Percentiles rank a stretch among this genome's conserved stretches.
phyloP scores from a whole-genome alignment of 2,329 filamentous ascomycete species.

The Gremmenia infestans region DNA sequence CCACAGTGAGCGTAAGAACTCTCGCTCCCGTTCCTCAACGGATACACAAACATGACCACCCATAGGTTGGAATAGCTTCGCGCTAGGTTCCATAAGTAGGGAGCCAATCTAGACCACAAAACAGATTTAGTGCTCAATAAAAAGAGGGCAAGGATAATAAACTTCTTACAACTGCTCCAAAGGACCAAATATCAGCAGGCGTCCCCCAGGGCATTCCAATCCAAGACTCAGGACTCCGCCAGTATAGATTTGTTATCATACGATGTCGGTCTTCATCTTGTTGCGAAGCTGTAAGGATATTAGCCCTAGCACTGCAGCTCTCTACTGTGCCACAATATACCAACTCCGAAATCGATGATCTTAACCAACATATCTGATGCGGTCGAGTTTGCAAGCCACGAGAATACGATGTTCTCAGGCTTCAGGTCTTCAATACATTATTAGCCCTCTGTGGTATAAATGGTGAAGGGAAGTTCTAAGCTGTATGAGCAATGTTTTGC shows the following conservation, averaged over 20 bases:
- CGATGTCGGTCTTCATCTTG: constrained; percentile 1
- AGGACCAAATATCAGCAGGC: constrained; percentile 10
- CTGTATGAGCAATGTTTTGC: constrained; percentile 8
- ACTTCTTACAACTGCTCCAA: constrained; percentile 11
- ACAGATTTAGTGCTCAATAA: constrained; percentile 1
- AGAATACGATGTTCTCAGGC: constrained; percentile 9
- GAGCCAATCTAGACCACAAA: constrained; percentile 7
- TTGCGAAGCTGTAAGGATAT: constrained; percentile 6
- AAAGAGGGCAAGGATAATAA: background rate
- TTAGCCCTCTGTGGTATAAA: background rate
- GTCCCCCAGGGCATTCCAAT: constrained; percentile 7
- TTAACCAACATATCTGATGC: constrained; percentile 2
- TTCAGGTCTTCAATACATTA: constrained; percentile 4
- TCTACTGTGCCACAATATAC: constrained; percentile 5
- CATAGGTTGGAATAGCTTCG: constrained; percentile 9
- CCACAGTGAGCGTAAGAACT: constrained; percentile 6
- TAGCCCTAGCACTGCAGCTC: background rate
- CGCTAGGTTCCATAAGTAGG: constrained; percentile 11
- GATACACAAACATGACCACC: constrained; percentile 6
- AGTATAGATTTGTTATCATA: constrained; percentile 10
- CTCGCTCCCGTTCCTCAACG: constrained; percentile 7
- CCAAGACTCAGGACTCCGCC: constrained; percentile 13
- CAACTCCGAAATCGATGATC: constrained; percentile 9
- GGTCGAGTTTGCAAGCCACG: background rate
- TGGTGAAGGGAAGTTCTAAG: background rate